Conservation (phyloP, 2,329 filamentous ascomycete genomes). For the Geosmithia putterillii region DNA sequence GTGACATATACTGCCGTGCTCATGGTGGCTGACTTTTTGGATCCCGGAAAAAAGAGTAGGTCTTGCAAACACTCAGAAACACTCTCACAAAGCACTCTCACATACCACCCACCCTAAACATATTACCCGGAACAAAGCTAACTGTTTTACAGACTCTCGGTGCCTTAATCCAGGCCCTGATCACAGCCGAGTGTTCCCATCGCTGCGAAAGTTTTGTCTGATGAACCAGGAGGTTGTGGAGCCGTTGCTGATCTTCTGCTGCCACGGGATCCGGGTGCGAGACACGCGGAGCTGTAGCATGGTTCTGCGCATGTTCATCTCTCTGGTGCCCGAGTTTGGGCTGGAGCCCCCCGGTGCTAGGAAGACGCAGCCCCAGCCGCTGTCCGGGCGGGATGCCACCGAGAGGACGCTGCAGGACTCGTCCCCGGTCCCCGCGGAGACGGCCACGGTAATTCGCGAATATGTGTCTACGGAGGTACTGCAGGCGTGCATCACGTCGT, state of each 20-base stretch:
- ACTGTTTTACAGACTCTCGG: conserved; percentile 15
- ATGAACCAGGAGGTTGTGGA: conserved; percentile 68
- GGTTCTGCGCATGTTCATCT: conserved; percentile 76
- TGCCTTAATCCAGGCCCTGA: conserved; percentile 9
- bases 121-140: too few relatives aligned
- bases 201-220: conserved; percentile 73
- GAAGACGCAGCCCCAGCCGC: conserved; percentile 5
- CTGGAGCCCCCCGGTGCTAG: conserved; percentile 25
- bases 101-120: too few relatives aligned
- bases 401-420: conserved; percentile 16
- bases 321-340: conserved; percentile 73
- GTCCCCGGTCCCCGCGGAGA: conserved; percentile 36
- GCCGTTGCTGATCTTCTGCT: conserved; percentile 82
- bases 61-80: conserved; percentile 5
- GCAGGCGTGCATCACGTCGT: conserved; percentile 76
- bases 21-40: conserved; percentile 81
- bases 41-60: conserved; percentile 57
- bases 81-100: too few relatives aligned
- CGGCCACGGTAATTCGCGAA: conserved; percentile 62
- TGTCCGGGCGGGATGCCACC: conserved; percentile 6
- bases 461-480: conserved; percentile 85
- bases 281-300: conserved; percentile 82
- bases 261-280: conserved; percentile 77
- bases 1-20: conserved; percentile 86
- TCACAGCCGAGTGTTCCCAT: conserved; percentile 26